Evolutionary conservation across 441 rosid genomes (phyloP), one percentile per base, ranked within the genome.

Genomic region (Pelargonium cotyledonis): DNA sequence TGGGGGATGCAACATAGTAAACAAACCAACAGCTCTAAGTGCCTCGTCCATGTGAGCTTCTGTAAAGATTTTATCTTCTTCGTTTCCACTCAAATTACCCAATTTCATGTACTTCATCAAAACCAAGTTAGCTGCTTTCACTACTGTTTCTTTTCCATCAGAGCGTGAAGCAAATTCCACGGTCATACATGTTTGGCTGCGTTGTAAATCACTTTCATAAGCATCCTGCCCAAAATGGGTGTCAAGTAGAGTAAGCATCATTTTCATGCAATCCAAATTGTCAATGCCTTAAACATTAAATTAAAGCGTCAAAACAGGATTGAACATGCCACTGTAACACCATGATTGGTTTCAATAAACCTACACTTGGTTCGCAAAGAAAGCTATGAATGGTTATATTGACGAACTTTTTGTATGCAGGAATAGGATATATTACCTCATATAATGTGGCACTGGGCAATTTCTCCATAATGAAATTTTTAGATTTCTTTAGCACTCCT

Each of bases 111-210:
- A 80, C 79, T 73, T 78, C 73, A 62, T 55, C 38, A 89, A 81
- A 70, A 89, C 85, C 74, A 88, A 68, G 77, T 89, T 94, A 70
- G 96, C 95, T 68, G 94, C 99, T 78, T 82, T 89, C 62, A 80
- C 84, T 62, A 94, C 80, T 61, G 96, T 91, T 79, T 87, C 95
- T 84, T 91, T 94, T 60, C 91, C 92, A 76, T 89, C 91, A 6
- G 94, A 82, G 15, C 72, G 65, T 16, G 99, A 91, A 70, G 82
- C 81, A 66, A 91, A 86, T 73, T 91, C 99, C 70, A 94, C 38
- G 26, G 73, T 79, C 80, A 84, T 79, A 35, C 41, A 65, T 41
- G 81, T 77, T 63, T 31, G 51, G 11, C 78, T 75, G 66, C 49
- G 67, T 0, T 65, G 70, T 16, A 19, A 55, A 72, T 82, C 73